Conservation (phyloP, 768 basidiomycete genomes). For the Albatrellus ellisii region DNA sequence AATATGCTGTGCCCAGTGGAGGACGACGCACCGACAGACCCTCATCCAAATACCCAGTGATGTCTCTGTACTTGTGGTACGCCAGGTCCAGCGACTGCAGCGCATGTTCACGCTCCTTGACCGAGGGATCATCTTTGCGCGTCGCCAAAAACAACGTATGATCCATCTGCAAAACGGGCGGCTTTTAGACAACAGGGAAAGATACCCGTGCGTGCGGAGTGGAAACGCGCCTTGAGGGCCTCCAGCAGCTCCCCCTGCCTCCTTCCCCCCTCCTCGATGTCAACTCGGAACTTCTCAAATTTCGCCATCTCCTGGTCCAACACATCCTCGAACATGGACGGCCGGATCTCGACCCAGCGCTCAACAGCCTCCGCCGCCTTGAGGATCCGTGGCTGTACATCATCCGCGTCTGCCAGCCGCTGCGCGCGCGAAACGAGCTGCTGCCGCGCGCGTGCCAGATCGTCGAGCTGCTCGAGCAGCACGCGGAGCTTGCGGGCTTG, state of each 20-base stretch:
- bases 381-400: slow-evolving; percentile 58
- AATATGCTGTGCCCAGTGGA: background rate
- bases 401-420: slow-evolving; percentile 49
- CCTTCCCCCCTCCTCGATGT: slow-evolving; percentile 41
- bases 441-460: slow-evolving; percentile 44
- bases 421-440: slow-evolving; percentile 54
- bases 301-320: slow-evolving; percentile 69
- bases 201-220: background rate
- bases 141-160: slow-evolving; percentile 68
- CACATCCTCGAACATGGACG: slow-evolving; percentile 81
- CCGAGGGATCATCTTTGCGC: slow-evolving; percentile 59
- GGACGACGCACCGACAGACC: slow-evolving; percentile 54
- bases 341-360: slow-evolving; percentile 53
- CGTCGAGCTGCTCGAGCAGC: slow-evolving; percentile 70
- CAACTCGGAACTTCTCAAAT: slow-evolving; percentile 51
- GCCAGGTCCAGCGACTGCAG: slow-evolving; percentile 76
- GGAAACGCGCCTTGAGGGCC: slow-evolving; percentile 46
- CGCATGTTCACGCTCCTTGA: slow-evolving; percentile 72
- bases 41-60: slow-evolving; percentile 74
- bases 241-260: slow-evolving; percentile 56
- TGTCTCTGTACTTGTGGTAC: slow-evolving; percentile 80
- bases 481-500: slow-evolving; percentile 61
- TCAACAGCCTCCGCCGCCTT: slow-evolving; percentile 54
- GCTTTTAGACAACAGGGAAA: background rate
- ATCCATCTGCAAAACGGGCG: slow-evolving; percentile 28